Evolutionary conservation across 2,329 filamentous ascomycete genomes (phyloP).

Genomic region (Amylocarpus encephaloides): DNA sequence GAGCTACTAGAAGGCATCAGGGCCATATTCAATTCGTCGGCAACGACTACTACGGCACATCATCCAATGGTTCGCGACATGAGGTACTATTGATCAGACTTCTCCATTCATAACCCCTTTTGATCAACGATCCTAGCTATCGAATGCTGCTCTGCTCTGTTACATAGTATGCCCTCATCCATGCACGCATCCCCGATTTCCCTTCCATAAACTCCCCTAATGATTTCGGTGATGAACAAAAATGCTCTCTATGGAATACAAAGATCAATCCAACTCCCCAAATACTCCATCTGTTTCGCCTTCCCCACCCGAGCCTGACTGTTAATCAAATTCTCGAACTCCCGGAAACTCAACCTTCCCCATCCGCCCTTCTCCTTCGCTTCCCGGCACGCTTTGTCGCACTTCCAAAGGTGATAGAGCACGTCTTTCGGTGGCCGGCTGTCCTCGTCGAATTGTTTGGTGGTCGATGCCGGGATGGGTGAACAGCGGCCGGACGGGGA

Average conservation of each 20-base stretch:
- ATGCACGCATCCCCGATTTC: no score
- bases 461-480: not conserved
- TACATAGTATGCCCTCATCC: not conserved
- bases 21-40: no score
- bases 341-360: conserved; percentile 68
- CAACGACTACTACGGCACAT: no score
- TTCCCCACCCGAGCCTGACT: conserved; percentile 43
- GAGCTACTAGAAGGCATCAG: no score
- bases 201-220: no score
- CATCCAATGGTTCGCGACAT: no score
- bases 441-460: not conserved
- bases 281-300: conserved; percentile 65
- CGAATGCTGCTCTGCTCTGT: not conserved
- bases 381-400: conserved; percentile 39
- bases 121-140: no score
- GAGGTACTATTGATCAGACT: no score
- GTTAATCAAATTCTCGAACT: conserved; percentile 73
- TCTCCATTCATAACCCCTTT: no score
- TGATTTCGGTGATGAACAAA: no score
- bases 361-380: conserved; percentile 68
- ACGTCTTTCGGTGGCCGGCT: conserved; percentile 1
- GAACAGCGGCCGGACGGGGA: conserved; percentile 4
- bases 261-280: conserved; percentile 87
- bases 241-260: conserved; percentile 57
- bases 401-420: conserved; percentile 22